Evolutionary conservation across 2,329 filamentous ascomycete species (phyloP).

Genomic region (Coniochaeta prunicola): DNA sequence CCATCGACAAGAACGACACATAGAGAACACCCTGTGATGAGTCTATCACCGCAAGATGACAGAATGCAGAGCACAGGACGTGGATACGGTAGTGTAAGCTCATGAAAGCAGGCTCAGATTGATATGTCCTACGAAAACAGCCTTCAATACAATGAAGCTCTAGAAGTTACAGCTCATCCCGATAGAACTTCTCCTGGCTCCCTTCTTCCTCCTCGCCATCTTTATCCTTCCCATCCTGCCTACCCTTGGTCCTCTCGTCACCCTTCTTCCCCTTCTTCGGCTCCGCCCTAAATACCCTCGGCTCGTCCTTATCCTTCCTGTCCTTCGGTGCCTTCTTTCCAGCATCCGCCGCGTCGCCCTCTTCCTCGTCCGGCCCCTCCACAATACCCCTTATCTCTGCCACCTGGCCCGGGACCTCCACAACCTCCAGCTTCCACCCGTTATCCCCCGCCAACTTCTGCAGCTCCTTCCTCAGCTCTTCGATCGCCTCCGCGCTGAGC

Average conservation of each 20-base stretch:
- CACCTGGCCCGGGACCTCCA: conserved; percentile 55
- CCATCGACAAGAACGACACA: too few species aligned
- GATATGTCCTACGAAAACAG: neutral
- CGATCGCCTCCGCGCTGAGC: conserved; percentile 58
- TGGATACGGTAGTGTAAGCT: neutral
- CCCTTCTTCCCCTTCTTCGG: conserved; percentile 20
- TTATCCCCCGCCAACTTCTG: conserved; percentile 61
- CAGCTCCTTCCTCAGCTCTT: conserved; percentile 61
- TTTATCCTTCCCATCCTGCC: conserved; percentile 4
- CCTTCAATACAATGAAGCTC: neutral
- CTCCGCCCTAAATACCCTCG: conserved; percentile 6
- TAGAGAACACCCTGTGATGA: neutral
- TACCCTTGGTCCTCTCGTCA: conserved; percentile 7
- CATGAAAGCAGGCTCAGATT: neutral
- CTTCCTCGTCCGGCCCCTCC: conserved; percentile 46
- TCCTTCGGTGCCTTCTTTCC: conserved; percentile 7
- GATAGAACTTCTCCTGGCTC: conserved; percentile 36
- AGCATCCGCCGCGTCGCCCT: conserved; percentile 17
- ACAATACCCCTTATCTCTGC: conserved; percentile 66
- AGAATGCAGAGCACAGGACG: neutral
- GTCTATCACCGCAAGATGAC: too few species aligned
- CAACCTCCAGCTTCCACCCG: conserved; percentile 74
- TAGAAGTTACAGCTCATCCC: conserved; percentile 39
- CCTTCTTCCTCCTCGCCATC: conserved; percentile 24
- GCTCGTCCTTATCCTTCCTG: conserved; percentile 12